Evolutionary conservation across 2,329 filamentous ascomycete genomes (phyloP), one percentile per base, ranked within the genome.

Genomic region (Torrubiellomyces zombiae): DNA sequence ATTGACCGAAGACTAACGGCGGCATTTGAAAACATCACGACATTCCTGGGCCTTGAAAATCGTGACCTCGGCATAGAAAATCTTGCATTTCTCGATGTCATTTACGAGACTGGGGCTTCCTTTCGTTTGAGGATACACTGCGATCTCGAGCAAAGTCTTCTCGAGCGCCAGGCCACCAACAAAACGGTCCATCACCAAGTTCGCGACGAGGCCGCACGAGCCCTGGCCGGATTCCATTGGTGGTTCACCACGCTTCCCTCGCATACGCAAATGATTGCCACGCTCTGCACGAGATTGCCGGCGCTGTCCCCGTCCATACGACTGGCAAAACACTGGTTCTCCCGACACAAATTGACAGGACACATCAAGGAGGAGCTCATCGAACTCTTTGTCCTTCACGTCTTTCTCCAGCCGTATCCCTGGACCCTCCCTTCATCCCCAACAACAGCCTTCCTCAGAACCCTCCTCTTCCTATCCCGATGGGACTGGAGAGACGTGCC

Each of bases 401-500:
- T 72, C 10, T 98, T 95, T 53, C 56, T 89, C 7, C 69, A 77
- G 24, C 78, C 83, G 0, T 73, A 79, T 36, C 83, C 89, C 0
- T 94, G 81, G 76, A 55, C 66, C 18, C 56, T 66, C 0, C 86
- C 91, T 0, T 76, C 77, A 0, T 86, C 75, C 37, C 61, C 75
- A 7, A 72, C 73, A 38, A 75, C 76, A 0, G 89, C 80, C 4
- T 86, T 98, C 43, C 52, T 92, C 15, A 72, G 85, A 13, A 79
- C 80, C 1, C 57, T 98, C 2, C 57, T 75, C 16, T 77, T 86
- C 47, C 59, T 98, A 9, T 71, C 83, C 2, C 65, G 72, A 20
- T 98, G 89, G 83, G 82, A 95, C 46, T 98, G 89, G 89, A 70
- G 79, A 15, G 61, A 73, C 6, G 75, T 83, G 26, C 78, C 89